Conservation (phyloP, 208 protist genomes). For the Acanthamoeba royreba region DNA sequence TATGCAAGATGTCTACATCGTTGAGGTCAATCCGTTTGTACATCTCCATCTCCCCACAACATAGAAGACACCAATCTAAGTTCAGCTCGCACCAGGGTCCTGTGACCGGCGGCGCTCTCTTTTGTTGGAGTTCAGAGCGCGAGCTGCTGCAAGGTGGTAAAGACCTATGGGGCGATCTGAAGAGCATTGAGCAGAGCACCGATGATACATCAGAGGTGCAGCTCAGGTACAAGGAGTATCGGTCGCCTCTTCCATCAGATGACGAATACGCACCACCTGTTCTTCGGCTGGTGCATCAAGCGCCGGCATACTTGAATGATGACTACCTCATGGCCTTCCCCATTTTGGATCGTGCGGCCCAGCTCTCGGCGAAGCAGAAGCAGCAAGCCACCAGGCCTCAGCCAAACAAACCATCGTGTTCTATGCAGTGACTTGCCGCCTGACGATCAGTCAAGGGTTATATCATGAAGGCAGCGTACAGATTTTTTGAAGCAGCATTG, state of each 20-base stretch:
- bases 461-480: too few species aligned
- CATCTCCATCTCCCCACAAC: neutral
- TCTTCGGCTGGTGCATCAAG: neutral
- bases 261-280: neutral
- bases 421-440: neutral
- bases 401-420: neutral
- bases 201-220: neutral
- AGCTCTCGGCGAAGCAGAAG: neutral
- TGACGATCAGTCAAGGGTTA: too few species aligned
- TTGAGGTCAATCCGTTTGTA: constrained; percentile 49
- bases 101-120: neutral
- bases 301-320: neutral
- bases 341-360: neutral
- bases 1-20: neutral
- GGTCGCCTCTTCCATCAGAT: neutral
- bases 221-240: neutral
- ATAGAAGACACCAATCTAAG: too few species aligned
- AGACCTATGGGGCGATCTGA: constrained; percentile 29
- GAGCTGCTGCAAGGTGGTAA: neutral
- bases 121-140: neutral
- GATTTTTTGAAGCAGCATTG: too few species aligned
- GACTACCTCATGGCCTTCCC: neutral
- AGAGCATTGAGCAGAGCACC: neutral
- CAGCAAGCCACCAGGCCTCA: neutral
- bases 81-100: neutral